A percentile compares a stretch with the other conserved stretches of the same genome.
phyloP scores from a whole-genome alignment of 1,284 basidiomycete genomes.

The Lignosus rhinocerotis region DNA sequence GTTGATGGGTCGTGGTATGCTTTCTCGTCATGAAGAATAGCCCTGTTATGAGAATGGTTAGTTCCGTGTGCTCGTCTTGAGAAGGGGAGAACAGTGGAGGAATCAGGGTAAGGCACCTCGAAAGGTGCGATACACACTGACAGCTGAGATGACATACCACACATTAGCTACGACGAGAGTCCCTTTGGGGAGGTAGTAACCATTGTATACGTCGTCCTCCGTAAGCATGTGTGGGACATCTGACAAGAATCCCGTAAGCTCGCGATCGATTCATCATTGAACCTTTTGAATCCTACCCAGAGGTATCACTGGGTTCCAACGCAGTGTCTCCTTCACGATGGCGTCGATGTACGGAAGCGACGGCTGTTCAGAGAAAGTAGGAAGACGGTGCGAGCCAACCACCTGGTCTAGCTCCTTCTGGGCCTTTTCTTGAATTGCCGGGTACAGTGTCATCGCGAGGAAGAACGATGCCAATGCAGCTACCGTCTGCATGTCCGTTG shows the following conservation, averaged over 20 bases:
- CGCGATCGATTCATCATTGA: too few species aligned
- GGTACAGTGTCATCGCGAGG: conserved; percentile 34
- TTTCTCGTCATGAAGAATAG: conserved; percentile 42
- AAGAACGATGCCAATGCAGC: conserved; percentile 23
- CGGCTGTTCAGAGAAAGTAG: conserved; percentile 33
- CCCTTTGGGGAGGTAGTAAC: conserved; percentile 26
- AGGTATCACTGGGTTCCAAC: conserved; percentile 36
- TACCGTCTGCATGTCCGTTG: conserved; percentile 15
- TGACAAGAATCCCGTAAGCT: neutral
- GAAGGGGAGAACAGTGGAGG: neutral
- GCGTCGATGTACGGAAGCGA: conserved; percentile 36
- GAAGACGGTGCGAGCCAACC: conserved; percentile 32
- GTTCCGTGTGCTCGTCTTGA: too few species aligned
- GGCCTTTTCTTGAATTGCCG: conserved; percentile 33
- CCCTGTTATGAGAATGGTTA: conserved; percentile 36
- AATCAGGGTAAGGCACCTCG: neutral
- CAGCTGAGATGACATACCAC: conserved; percentile 13
- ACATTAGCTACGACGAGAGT: conserved; percentile 25
- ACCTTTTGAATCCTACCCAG: conserved; percentile 11
- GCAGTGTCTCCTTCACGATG: conserved; percentile 34
- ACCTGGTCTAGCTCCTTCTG: conserved; percentile 36
- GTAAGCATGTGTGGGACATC: conserved; percentile 23
- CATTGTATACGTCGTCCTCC: conserved; percentile 27
- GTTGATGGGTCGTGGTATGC: conserved; percentile 34
- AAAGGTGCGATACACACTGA: neutral